These are phyloP conservation scores for Fusarium sp. DNA, from an alignment of 2,329 filamentous ascomycete genomes.

Conservation along the genomic window DNA sequence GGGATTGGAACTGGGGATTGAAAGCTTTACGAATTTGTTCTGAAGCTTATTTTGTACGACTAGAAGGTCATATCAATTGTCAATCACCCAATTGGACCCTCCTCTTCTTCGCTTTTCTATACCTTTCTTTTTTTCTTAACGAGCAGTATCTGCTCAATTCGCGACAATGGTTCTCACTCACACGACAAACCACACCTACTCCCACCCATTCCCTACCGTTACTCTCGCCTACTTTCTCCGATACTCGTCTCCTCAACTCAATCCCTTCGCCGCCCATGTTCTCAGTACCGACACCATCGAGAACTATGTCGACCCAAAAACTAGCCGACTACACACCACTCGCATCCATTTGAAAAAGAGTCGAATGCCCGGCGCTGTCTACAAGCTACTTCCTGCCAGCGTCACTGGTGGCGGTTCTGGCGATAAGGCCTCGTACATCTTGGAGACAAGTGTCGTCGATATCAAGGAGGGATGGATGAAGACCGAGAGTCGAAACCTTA, in stretches of 20 bases:
- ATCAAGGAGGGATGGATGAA: constrained; percentile 85
- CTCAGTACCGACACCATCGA: constrained; percentile 85
- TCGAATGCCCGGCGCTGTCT: constrained; percentile 77
- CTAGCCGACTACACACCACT: constrained; percentile 79
- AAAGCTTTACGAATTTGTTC: neutral
- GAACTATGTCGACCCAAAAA: constrained; percentile 76
- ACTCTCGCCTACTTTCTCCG: constrained; percentile 90
- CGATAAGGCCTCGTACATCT: constrained; percentile 81
- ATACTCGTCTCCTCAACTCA: constrained; percentile 76
- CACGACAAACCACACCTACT: constrained; percentile 77
- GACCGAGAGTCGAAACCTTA: constrained; percentile 82
- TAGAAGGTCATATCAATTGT: neutral
- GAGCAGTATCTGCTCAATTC: constrained; percentile 28
- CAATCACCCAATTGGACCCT: constrained; percentile 32
- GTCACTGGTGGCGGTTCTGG: constrained; percentile 72
- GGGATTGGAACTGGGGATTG: constrained; percentile 18
- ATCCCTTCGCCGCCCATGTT: constrained; percentile 85
- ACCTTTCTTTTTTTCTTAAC: constrained; percentile 17
- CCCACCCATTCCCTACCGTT: constrained; percentile 85
- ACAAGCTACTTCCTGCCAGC: constrained; percentile 78
- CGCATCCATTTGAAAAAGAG: constrained; percentile 86
- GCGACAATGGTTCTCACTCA: constrained; percentile 71
- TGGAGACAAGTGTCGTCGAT: constrained; percentile 83
- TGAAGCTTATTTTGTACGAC: constrained; percentile 8
- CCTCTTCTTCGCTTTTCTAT: constrained; percentile 8